Base-by-base conservation (phyloP, 306 rosid genomes). In the Rubus parviflorus region DNA sequence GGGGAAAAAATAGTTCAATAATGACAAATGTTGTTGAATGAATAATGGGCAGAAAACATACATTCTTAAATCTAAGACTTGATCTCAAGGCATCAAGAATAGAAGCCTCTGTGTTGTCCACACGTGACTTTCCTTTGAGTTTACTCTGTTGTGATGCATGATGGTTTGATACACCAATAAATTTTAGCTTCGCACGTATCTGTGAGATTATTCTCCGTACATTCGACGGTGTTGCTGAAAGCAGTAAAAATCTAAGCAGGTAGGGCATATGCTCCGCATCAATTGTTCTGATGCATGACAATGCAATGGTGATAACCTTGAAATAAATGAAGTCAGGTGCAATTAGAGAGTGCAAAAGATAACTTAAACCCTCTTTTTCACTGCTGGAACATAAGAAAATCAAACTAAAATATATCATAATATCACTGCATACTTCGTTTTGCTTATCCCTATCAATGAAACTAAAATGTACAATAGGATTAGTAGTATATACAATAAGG, bases 1-100 rank as follows among this genome's bases (percentile, higher is more conserved):
- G 52, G n/a, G n/a, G n/a, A n/a, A n/a, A 11, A 38, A 15, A 22
- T 9, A 37, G 11, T 62, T 30, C 4, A 25, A 30, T 37, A 0
- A 30, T 17, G 4, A 16, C 19, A 41, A 4, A 11, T 53, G 17
- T 52, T 70, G 17, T 30, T 40, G 61, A 38, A 67, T 47, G 38
- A 72, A 47, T 5, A 37, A 11, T 0, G 30, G 35, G 8, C 7
- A 37, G 40, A 46, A 13, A 35, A 72, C 75, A 37, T 80, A 83
- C 87, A 83, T 76, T 83, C 54, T 70, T 83, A 78, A 83, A 80
- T 60, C 81, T 78, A 47, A 83, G 81, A 60, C 84, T 79, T 56
- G 84, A 80, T 67, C 87, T 83, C 78, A 83, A 77, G 49, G 84
- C 82, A 60, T 83, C 83, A 46, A 83, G 81, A 45, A 83, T 76